Conservation (phyloP, 176 grass and related monocot species). For the Bolboschoenus planiculmis region DNA sequence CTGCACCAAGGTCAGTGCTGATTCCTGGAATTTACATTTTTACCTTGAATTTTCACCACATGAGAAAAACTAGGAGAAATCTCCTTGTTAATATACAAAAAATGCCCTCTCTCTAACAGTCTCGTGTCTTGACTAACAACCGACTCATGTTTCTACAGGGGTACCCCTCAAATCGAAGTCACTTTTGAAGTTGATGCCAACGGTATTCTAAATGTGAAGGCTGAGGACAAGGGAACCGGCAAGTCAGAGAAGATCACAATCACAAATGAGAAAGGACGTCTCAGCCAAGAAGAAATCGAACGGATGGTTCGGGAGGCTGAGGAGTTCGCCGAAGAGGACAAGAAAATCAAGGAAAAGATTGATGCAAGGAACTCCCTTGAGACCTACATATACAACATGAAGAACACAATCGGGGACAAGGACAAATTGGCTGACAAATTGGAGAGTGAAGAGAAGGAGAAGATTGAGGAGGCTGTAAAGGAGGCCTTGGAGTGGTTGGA, state of each 20-base stretch:
- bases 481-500: slow-evolving; percentile 51
- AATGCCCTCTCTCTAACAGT: not conserved
- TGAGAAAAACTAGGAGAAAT: not conserved
- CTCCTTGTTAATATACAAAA: not conserved
- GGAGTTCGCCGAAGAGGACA: slow-evolving; percentile 49
- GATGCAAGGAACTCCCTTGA: slow-evolving; percentile 44
- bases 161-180: slow-evolving; percentile 50
- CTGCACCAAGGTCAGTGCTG: slow-evolving; percentile 35
- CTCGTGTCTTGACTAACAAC: not conserved
- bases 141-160: slow-evolving; percentile 16
- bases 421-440: slow-evolving; percentile 45
- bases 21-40: not conserved
- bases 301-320: slow-evolving; percentile 47
- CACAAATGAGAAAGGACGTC: slow-evolving; percentile 46
- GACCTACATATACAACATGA: slow-evolving; percentile 56
- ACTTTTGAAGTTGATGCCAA: slow-evolving; percentile 51
- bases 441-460: slow-evolving; percentile 48
- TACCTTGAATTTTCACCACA: not conserved
- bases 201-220: slow-evolving; percentile 43
- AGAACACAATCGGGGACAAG: slow-evolving; percentile 39
- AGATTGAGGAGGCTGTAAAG: slow-evolving; percentile 38
- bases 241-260: slow-evolving; percentile 55
- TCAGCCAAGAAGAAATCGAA: slow-evolving; percentile 48
- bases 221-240: slow-evolving; percentile 48
- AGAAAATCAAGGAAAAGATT: slow-evolving; percentile 41